Base-by-base conservation (phyloP, 1,139 yeast genomes). In the Debaryomyces udenii region DNA sequence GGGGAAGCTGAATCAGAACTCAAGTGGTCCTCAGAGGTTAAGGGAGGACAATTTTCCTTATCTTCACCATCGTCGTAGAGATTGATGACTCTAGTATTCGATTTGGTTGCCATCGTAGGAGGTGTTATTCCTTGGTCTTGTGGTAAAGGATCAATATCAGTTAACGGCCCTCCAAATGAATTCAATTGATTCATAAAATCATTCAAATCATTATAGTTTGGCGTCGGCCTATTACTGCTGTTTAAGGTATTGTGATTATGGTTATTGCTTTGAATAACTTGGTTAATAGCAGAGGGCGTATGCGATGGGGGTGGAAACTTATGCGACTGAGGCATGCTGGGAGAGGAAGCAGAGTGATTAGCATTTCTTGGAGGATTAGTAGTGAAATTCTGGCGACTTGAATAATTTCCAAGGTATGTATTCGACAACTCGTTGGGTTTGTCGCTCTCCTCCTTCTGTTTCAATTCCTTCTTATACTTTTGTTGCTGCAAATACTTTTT, bases 131-230 rank as follows among this genome's bases (percentile, higher is more conserved):
- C 67, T 38, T 53, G 61, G 29, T 67, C 70, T 38, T 62, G 65
- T 2, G 76, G 76, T 37, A 72, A 57, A 3, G 77, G 77, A 54
- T 77, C 82, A 27, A 77, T 75, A 49, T 77, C 82, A 3, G 82
- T 77, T 46, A 76, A 60, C 6, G 82, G 82, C 0, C 80, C 81
- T 17, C 79, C 78, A 44, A 68, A 73, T 30, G 65, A 61, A 44
- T 74, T 76, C 40, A 76, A 53, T 51, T 76, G 81, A 47, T 70
- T 70, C 57, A 74, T 65, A 53, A 76, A 67, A 34, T 75, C 80
- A 46, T 70, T 68, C 30, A 74, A 52, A 33, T 71, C 79, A 45
- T 61, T 64, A 46, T 66, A 66, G 35, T 70, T 74, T 1, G 72
- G 68, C 3, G 66, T 57, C 20, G 49, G 49, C 17, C 31, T 37